phyloP scores from a whole-genome alignment of 805 yeast species.

The Candida piceae region DNA sequence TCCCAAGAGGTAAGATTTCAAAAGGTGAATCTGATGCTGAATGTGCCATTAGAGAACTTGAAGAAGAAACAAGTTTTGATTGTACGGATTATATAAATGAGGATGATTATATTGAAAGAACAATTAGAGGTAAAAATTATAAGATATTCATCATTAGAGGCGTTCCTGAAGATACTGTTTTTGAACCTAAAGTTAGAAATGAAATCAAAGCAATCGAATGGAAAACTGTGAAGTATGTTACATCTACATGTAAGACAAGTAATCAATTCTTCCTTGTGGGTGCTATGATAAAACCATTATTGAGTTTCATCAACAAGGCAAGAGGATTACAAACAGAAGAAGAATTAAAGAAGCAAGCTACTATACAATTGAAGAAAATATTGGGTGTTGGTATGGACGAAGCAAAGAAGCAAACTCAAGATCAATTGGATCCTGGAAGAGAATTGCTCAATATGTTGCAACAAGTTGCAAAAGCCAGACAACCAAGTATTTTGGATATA shows the following conservation, averaged over 20 bases:
- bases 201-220: slow-evolving; percentile 84
- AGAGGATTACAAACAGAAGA: slow-evolving; percentile 48
- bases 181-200: slow-evolving; percentile 77
- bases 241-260: slow-evolving; percentile 29
- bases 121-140: slow-evolving; percentile 77
- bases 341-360: slow-evolving; percentile 58
- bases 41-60: slow-evolving; percentile 89
- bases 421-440: slow-evolving; percentile 63
- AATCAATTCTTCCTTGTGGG: slow-evolving; percentile 40
- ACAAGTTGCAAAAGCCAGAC: slow-evolving; percentile 34
- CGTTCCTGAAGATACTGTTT: slow-evolving; percentile 71
- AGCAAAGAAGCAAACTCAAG: slow-evolving; percentile 19
- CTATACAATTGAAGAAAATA: slow-evolving; percentile 55
- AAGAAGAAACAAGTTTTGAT: slow-evolving; percentile 92
- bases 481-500: slow-evolving; percentile 11
- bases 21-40: slow-evolving; percentile 84
- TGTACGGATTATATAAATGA: slow-evolving; percentile 62
- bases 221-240: slow-evolving; percentile 52
- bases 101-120: slow-evolving; percentile 74
- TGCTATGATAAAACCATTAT: slow-evolving; percentile 46
- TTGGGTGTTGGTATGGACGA: slow-evolving; percentile 48
- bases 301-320: slow-evolving; percentile 50
- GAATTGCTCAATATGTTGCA: slow-evolving; percentile 63
- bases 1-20: slow-evolving; percentile 95
- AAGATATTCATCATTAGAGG: slow-evolving; percentile 73